Evolutionary conservation across 1,284 basidiomycete species (phyloP).

Genomic region (Boletus sp.): DNA sequence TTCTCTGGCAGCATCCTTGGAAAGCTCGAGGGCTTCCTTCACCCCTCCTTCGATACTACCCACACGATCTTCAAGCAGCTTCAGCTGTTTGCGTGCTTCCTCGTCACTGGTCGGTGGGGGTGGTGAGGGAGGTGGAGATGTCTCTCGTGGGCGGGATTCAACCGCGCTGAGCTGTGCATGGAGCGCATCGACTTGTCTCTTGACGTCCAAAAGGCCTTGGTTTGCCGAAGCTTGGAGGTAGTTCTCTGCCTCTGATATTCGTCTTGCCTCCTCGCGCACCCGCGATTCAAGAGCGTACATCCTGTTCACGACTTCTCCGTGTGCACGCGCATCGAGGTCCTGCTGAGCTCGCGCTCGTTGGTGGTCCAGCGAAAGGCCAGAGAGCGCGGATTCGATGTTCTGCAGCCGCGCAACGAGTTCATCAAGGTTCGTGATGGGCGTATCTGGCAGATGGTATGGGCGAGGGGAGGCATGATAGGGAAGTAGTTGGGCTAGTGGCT

Average conservation of each 20-base stretch:
- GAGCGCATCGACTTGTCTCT: constrained; percentile 52
- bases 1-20: constrained; percentile 47
- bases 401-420: constrained; percentile 68
- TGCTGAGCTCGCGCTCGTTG: constrained; percentile 47
- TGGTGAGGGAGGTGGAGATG: constrained; percentile 10
- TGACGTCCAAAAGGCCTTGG: constrained; percentile 47
- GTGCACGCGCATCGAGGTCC: constrained; percentile 47
- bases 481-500: constrained; percentile 29
- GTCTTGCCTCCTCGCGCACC: constrained; percentile 49
- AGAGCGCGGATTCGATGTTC: constrained; percentile 59
- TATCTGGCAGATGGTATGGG: constrained; percentile 46
- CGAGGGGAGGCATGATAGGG: constrained; percentile 23
- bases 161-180: constrained; percentile 46
- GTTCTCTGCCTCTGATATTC: constrained; percentile 51
- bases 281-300: constrained; percentile 55
- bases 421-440: constrained; percentile 62
- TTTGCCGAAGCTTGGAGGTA: constrained; percentile 44
- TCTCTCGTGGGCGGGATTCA: constrained; percentile 39
- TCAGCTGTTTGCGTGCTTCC: constrained; percentile 53
- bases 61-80: constrained; percentile 57
- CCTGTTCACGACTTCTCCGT: constrained; percentile 48
- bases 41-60: constrained; percentile 64
- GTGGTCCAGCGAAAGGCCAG: constrained; percentile 51
- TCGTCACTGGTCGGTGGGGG: constrained; percentile 39
- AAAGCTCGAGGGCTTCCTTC: constrained; percentile 65